Evolutionary conservation across 164 flowering plant genomes (phyloP).

Genomic region (Stephania cephalantha): DNA sequence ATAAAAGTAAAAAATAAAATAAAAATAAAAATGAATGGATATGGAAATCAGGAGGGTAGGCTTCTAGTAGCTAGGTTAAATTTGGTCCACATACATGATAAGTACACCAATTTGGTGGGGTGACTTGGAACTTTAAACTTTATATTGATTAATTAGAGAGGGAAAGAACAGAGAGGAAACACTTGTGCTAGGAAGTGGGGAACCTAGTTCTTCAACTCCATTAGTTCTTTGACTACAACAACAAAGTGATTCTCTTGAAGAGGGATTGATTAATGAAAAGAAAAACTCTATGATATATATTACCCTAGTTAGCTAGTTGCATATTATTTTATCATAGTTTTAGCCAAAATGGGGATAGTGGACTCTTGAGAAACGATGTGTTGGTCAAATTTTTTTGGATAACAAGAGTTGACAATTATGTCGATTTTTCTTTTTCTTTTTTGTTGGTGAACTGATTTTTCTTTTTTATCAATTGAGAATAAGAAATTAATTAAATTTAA

Average conservation of each 20-base stretch:
- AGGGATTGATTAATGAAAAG: not conserved
- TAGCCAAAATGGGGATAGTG: not conserved
- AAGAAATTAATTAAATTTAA: no score
- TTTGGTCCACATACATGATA: not conserved
- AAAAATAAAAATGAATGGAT: not conserved
- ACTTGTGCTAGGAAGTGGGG: not conserved
- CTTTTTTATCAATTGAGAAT: not conserved
- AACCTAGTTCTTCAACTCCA: slow-evolving; percentile 4
- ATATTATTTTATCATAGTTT: not conserved
- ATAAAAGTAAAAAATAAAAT: not conserved
- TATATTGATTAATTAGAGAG: no score
- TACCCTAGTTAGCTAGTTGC: not conserved
- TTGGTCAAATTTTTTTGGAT: not conserved
- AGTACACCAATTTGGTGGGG: slow-evolving; percentile 1
- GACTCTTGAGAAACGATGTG: not conserved
- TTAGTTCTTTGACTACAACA: slow-evolving; percentile 6
- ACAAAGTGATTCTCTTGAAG: not conserved
- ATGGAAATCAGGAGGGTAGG: not conserved
- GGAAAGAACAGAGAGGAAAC: not conserved
- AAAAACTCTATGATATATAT: not conserved
- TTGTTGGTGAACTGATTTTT: no score
- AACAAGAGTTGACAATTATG: not conserved
- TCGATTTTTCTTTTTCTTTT: not conserved
- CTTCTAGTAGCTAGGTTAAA: not conserved
- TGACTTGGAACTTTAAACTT: not conserved